A percentile compares a stretch with the other conserved stretches of the same genome.
These are phyloP conservation scores for Ceratocystis colombiana DNA, from an alignment of 2,329 filamentous ascomycete species.

Conservation along the genomic window DNA sequence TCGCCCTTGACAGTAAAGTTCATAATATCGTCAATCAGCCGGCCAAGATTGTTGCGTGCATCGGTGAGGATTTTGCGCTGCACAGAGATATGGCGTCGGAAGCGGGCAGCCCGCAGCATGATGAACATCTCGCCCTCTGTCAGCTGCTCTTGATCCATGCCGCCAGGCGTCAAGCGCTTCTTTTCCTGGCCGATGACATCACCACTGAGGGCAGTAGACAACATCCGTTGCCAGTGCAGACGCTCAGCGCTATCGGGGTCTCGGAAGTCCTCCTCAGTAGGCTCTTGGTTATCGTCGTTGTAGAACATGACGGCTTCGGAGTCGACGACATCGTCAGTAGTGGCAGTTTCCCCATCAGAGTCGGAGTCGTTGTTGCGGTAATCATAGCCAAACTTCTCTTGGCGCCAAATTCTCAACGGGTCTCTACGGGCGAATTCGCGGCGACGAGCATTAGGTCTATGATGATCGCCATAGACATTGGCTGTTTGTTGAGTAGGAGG, in stretches of 20 bases:
- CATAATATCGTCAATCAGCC: slow-evolving; percentile 75
- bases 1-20: slow-evolving; percentile 91
- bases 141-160: slow-evolving; percentile 47
- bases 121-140: slow-evolving; percentile 71
- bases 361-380: slow-evolving; percentile 61
- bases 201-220: slow-evolving; percentile 87
- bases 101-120: slow-evolving; percentile 71
- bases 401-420: slow-evolving; percentile 13
- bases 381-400: slow-evolving; percentile 74
- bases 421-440: background rate
- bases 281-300: slow-evolving; percentile 78
- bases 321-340: slow-evolving; percentile 84
- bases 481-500: slow-evolving; percentile 14
- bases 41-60: slow-evolving; percentile 60
- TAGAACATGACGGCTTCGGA: slow-evolving; percentile 90
- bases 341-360: slow-evolving; percentile 81
- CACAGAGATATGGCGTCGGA: slow-evolving; percentile 70
- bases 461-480: slow-evolving; percentile 13
- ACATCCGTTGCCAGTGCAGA: slow-evolving; percentile 96
- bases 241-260: slow-evolving; percentile 81
- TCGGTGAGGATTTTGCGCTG: slow-evolving; percentile 86
- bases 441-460: slow-evolving; percentile 7
- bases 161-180: slow-evolving; percentile 74
- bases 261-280: slow-evolving; percentile 78
- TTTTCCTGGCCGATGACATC: slow-evolving; percentile 98